Evolutionary conservation across 1,284 basidiomycete species (phyloP), one percentile per base, ranked within the genome.

Genomic region (Trametes pubescens): DNA sequence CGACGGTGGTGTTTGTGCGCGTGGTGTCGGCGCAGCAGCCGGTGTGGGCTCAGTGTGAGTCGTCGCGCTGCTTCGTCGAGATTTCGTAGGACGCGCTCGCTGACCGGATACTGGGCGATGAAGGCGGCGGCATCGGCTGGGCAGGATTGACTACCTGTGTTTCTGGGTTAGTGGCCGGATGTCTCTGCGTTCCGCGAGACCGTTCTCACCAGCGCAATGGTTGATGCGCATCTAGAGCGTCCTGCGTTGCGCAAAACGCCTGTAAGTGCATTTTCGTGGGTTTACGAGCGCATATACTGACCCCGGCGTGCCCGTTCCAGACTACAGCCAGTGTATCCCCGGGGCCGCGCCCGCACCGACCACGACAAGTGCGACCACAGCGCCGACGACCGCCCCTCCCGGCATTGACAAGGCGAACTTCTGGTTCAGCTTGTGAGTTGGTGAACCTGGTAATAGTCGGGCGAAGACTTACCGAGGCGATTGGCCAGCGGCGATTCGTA

Each of bases 401-500:
- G 57, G 70, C 2, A 34, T 70, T 16, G 48, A 43, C 34, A 46
- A 69, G 1, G 69, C 77, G 2, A 82, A 81, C 69, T 83, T 77
- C 70, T 84, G 82, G 82, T 84, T 84, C 70, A 83, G 80, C 66
- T 84, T 84, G 82, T 84, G 64, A 68, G 80, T 66, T 0, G 4
- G 1, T 4, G 24, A 10, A 24, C 22, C 6, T 6, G 10, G 13
- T 11, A 4, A 3, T 16, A 16, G 47, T 16, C 24, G 14, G 6
- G 7, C 2, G 24, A 29, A 16, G 11, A 26, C 24, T 29, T 14
- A 29, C 24, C 24, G 26, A n/a, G 49, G 29, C n/a, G 14, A 13
- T 8, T 24, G 16, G 8, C 4, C 63, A 86, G 86, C 70, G 86
- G 86, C 18, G 86, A 87, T 69, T 86, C 85, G 7, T 87, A 86